Percentiles rank a stretch among this genome's conserved stretches.
These are phyloP conservation scores for Viridothelium virens DNA, from an alignment of 495 filamentous ascomycete genomes.

Conservation along the genomic window DNA sequence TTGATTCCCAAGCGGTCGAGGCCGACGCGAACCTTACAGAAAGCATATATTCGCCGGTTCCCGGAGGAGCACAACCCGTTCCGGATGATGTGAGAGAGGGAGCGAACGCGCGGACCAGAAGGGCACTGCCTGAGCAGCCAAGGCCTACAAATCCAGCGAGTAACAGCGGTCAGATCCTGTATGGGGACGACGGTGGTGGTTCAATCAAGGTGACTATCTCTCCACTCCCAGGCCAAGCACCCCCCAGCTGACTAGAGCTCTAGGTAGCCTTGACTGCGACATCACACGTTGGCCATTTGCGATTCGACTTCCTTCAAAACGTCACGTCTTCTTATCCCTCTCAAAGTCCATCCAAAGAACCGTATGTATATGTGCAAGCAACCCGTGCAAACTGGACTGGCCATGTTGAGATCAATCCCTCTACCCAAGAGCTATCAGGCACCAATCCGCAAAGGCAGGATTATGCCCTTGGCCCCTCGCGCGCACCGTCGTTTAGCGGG, in stretches of 20 bases:
- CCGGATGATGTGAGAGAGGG: constrained; percentile 16
- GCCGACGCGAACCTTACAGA: constrained; percentile 20
- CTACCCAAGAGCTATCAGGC: constrained; percentile 17
- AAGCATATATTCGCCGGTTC: constrained; percentile 22
- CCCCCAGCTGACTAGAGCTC: neutral
- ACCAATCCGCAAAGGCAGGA: constrained; percentile 24
- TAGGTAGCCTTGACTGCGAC: constrained; percentile 22
- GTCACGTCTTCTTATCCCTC: neutral
- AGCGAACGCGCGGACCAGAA: constrained; percentile 22
- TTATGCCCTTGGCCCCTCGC: constrained; percentile 18
- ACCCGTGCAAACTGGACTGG: constrained; percentile 24
- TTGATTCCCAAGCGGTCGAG: constrained; percentile 15
- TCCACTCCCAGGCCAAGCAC: neutral
- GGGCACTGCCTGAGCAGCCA: constrained; percentile 10
- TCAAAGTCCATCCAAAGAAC: neutral
- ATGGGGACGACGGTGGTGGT: neutral
- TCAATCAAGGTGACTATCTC: neutral
- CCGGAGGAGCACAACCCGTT: constrained; percentile 21
- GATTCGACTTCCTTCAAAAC: constrained; percentile 13
- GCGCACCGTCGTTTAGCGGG: constrained; percentile 20
- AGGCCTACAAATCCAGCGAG: constrained; percentile 1
- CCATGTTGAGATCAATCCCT: constrained; percentile 16
- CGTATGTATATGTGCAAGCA: constrained; percentile 21
- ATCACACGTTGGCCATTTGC: constrained; percentile 19
- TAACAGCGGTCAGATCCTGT: neutral